Percentiles rank a stretch among this genome's conserved stretches.
These are phyloP conservation scores for Suillus decipiens DNA, from an alignment of 768 basidiomycete species.

Conservation along the genomic window DNA sequence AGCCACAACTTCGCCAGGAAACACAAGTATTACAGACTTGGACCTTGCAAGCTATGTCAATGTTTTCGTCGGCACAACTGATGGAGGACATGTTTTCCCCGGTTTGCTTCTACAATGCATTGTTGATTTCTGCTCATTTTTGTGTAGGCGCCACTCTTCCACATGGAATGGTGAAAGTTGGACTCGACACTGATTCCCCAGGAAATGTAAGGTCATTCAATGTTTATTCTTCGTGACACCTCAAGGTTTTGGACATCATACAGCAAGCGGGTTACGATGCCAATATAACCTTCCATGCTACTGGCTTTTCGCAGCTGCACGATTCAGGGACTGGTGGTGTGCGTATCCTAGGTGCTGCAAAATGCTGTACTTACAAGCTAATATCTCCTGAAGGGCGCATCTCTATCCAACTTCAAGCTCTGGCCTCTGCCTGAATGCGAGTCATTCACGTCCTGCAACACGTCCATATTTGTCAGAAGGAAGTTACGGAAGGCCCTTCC, in stretches of 20 bases:
- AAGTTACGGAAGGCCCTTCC: slow-evolving; percentile 46
- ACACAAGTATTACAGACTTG: slow-evolving; percentile 3
- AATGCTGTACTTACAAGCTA: background rate
- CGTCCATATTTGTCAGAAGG: slow-evolving; percentile 48
- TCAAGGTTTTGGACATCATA: background rate
- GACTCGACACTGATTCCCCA: slow-evolving; percentile 68
- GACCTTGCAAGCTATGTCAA: slow-evolving; percentile 41
- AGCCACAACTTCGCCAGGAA: slow-evolving; percentile 2
- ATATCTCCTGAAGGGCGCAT: slow-evolving; percentile 28
- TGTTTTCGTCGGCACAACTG: slow-evolving; percentile 64
- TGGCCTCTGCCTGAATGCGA: slow-evolving; percentile 55
- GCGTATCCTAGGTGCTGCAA: slow-evolving; percentile 18
- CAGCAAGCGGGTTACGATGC: slow-evolving; percentile 44
- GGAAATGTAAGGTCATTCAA: slow-evolving; percentile 45
- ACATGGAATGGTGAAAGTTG: slow-evolving; percentile 70
- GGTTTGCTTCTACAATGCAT: slow-evolving; percentile 35
- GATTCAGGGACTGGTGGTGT: slow-evolving; percentile 57
- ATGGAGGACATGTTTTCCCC: slow-evolving; percentile 68
- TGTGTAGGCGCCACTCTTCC: slow-evolving; percentile 58
- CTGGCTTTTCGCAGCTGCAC: slow-evolving; percentile 65
- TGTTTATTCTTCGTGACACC: background rate
- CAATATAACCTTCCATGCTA: slow-evolving; percentile 37
- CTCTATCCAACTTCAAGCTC: slow-evolving; percentile 64
- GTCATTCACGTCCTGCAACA: slow-evolving; percentile 53
- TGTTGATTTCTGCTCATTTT: slow-evolving; percentile 1